Evolutionary conservation across 1,284 basidiomycete species (phyloP), one percentile per base, ranked within the genome.

Genomic region (Ceratobasidium sp.): DNA sequence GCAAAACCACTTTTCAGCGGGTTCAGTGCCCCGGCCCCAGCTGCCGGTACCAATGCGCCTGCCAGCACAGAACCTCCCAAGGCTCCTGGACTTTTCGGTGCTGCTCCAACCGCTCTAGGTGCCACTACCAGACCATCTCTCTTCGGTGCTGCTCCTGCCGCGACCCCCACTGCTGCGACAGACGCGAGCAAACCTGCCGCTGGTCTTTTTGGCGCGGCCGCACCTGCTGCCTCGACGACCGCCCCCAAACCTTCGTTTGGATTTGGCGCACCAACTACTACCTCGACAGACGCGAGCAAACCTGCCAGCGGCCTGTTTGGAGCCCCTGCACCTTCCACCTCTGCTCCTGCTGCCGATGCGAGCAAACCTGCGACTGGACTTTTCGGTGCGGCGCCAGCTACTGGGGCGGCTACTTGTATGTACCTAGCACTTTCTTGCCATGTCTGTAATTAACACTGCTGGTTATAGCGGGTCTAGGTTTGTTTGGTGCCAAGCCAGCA

Each of bases 141-240:
- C 11, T 80, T 82, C 58, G 79, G 79, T 23, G 75, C 76, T 23
- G 78, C 75, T 64, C 76, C 77, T 52, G 76, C 77, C 11, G 14
- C 69, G 43, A 61, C 75, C 46, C 30, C 72, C 49, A 57, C 73
- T n/a, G 30, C 49, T 9, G 67, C 61, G 35, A 55, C 72, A 28
- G 55, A 46, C 47, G 47, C 69, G 8, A 75, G 69, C 7, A 75
- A 74, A 52, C 70, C 77, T 11, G 74, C 77, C 38, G 73, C 64
- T 26, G 55, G 76, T 16, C 74, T 79, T 50, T 80, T 80, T 26
- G 77, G 78, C 50, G 73, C 75, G 52, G 55, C 55, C 16, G 70
- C 76, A 47, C 74, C 78, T 1, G 76, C 76, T 0, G 72, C 78
- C 71, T 59, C 77, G 16, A 71, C 78, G 1, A 61, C 57, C 13